phyloP scores from a whole-genome alignment of 352 stramenopile species.

The Phytophthora europaea region DNA sequence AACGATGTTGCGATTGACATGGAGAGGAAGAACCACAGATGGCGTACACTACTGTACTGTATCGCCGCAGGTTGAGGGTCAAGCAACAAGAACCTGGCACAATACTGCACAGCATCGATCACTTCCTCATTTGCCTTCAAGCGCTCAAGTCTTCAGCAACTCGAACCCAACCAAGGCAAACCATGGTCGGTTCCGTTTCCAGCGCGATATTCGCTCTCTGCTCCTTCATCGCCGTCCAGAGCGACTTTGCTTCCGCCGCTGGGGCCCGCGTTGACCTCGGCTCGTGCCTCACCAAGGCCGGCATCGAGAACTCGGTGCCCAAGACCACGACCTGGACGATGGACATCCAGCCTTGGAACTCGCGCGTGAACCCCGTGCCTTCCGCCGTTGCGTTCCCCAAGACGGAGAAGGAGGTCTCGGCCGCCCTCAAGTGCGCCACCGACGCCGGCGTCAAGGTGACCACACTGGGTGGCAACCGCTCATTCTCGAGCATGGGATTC shows the following conservation, averaged over 20 bases:
- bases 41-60: too few relatives aligned
- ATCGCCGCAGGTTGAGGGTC: too few relatives aligned
- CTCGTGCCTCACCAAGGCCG: neutral
- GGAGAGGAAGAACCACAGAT: too few relatives aligned
- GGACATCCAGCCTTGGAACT: neutral
- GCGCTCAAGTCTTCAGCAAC: too few relatives aligned
- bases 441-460: neutral
- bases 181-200: too few relatives aligned
- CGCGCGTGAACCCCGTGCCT: neutral
- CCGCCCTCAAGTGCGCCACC: neutral
- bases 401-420: neutral
- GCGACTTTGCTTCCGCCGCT: neutral
- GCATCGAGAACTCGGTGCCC: conserved; percentile 2
- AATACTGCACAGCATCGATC: too few relatives aligned
- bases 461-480: neutral
- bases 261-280: neutral
- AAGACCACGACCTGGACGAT: neutral
- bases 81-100: too few relatives aligned
- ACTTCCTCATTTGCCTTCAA: too few relatives aligned
- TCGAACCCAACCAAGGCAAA: too few relatives aligned
- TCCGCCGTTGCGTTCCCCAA: neutral
- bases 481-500: conserved; percentile 1
- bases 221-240: neutral
- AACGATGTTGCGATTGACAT: too few relatives aligned
- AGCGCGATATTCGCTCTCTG: neutral